Base-by-base conservation (phyloP, 345 rosid species). In the Salix purpurea region DNA sequence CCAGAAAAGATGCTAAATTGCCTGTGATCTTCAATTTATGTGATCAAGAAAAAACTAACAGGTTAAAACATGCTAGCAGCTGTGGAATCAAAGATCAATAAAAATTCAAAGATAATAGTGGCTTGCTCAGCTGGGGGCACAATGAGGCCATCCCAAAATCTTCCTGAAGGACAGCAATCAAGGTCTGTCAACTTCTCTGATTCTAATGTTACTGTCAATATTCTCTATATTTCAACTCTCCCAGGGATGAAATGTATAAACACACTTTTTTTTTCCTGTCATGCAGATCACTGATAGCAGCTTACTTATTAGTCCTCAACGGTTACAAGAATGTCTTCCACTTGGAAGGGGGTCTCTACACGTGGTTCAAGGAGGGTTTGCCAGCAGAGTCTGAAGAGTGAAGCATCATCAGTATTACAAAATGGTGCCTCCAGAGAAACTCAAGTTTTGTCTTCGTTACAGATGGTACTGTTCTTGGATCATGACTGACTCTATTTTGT, bases 121-220 rank as follows among this genome's bases (percentile, higher is more conserved):
- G 99, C 98, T 67, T 96, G 99, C 88, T 82, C 99, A 60, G 75
- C 97, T 1, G 99, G 97, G 16, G 99, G 99, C 0, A 91, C 99
- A 0, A 88, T 85, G 89, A 94, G 83, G 81, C 98, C 98, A 64
- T 78, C 97, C 12, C 93, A 91, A 83, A 94, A 78, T 86, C 94
- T 94, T 39, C 98, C 98, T 11, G 91, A 94, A 88, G 98, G 98
- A 71, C 96, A 94, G 74, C 98, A 92, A 60, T 94, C 98, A 5
- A 94, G 98, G 98, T 94, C 44, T 14, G 50, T 40, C 28, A 44
- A 6, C 12, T 70, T 30, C 74, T 32, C 46, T 71, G 48, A 48
- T 32, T 56, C 36, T 36, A 40, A 21, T 34, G n/a, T 28, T 28
- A 40, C 40, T 8, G n/a, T 2, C 6, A 32, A 21, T 8, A 21